Conservation (phyloP, 305 asterid genomes). For the Solanum hybrid region DNA sequence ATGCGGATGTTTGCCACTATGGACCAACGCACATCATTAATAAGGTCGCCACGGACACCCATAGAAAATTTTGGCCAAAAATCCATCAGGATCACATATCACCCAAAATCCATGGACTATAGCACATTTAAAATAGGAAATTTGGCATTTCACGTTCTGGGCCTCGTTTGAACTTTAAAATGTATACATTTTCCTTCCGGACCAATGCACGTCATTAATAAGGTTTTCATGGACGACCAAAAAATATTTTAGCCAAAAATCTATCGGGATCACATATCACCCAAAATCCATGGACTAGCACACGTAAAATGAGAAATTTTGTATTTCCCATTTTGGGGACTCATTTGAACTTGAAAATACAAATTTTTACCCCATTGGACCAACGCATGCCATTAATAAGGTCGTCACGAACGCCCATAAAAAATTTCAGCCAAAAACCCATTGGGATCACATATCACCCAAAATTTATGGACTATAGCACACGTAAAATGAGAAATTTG, state of each 20-base stretch:
- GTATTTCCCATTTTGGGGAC: neutral
- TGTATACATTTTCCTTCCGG: accelerated
- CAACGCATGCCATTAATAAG: neutral
- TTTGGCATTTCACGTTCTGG: neutral
- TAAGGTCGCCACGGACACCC: too few relatives aligned
- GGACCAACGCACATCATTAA: too few relatives aligned
- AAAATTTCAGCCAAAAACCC: neutral
- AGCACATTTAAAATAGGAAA: too few relatives aligned
- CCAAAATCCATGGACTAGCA: neutral
- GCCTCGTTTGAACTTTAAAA: neutral
- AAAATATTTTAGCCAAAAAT: neutral
- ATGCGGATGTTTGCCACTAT: too few relatives aligned
- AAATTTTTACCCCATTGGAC: neutral
- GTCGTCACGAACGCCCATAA: too few relatives aligned
- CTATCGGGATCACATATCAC: neutral
- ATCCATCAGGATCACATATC: too few relatives aligned
- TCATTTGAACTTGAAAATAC: too few relatives aligned
- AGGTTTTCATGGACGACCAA: neutral
- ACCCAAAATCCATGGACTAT: too few relatives aligned
- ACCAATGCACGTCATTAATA: neutral
- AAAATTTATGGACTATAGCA: too few relatives aligned
- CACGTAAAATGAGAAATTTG: neutral
- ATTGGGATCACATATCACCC: neutral
- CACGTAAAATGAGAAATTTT: neutral
- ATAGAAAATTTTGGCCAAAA: too few relatives aligned